Evolutionary conservation across 2,329 filamentous ascomycete genomes (phyloP), one percentile per base, ranked within the genome.

Genomic region (Purpureocillium lavendulum): DNA sequence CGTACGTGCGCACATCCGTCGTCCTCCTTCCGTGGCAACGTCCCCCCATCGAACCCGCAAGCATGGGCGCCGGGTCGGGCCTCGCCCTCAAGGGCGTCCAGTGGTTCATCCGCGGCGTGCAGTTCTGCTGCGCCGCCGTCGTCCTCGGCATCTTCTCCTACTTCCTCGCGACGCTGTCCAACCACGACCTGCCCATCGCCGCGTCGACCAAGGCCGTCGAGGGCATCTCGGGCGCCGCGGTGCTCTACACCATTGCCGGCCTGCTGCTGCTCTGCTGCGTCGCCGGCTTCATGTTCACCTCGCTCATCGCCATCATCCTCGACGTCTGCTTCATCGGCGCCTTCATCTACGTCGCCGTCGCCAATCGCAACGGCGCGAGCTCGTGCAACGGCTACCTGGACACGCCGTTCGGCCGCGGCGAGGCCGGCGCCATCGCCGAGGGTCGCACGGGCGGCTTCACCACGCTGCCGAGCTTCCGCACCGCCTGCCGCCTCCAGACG

Each of bases 131-230:
- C 59, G 71, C 82, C 8, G 78, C 73, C 43, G 71, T 94, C 49
- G 75, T 90, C 45, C 75, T 96, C 45, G 83, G 75, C 49, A 75
- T 92, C 54, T 89, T 83, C 70, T 82, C 80, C 36, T 95, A 94
- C 71, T 94, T 88, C 71, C 77, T 96, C 36, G 78, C 83, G 8
- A 74, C 83, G 8, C 75, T 89, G 12, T 59, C 74, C 45, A 76
- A 82, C 53, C 77, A 87, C 62, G 53, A 79, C 49, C 60, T 81
- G 12, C 41, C 54, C 42, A 88, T 89, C 48, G 68, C 73, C 14
- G 76, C 62, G 49, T 82, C 75, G 65, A 65, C 82, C 43, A 80
- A 81, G 40, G 86, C 85, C 21, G 84, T 92, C 40, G 80, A 81
- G 54, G 87, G 86, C 46, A 80, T 96, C 43, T 74, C 85, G 0